A percentile compares a stretch with the other conserved stretches of the same genome.
These are phyloP conservation scores for Geotrichum candidum DNA, from an alignment of 1,139 yeast genomes.

Conservation along the genomic window DNA sequence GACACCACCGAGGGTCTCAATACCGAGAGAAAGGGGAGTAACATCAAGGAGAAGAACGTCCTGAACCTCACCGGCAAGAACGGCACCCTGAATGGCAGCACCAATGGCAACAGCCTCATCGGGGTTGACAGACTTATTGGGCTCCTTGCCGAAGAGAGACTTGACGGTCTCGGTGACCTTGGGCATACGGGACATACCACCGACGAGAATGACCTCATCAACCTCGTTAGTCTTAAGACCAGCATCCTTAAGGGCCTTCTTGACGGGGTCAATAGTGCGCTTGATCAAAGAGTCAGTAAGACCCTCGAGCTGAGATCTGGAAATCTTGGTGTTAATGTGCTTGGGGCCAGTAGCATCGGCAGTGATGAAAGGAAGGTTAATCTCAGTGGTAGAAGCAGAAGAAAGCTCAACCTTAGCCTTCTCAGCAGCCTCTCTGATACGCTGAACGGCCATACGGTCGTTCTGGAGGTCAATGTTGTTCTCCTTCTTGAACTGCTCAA, in stretches of 20 bases:
- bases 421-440: conserved; percentile 99
- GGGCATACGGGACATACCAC: conserved; percentile 99
- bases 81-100: conserved; percentile 99
- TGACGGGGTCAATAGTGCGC: conserved; percentile 94
- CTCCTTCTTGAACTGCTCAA: conserved; percentile 89
- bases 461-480: conserved; percentile 79
- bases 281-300: conserved; percentile 87
- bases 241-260: conserved; percentile 97
- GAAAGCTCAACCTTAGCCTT: conserved; percentile 98
- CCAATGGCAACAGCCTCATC: conserved; percentile 99
- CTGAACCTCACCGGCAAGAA: conserved; percentile 95
- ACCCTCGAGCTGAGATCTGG: conserved; percentile 89
- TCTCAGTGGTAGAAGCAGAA: conserved; percentile 86
- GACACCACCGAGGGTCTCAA: conserved; percentile 98
- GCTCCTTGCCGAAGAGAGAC: conserved; percentile 86
- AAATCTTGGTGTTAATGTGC: conserved; percentile 90
- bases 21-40: conserved; percentile 95
- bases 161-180: conserved; percentile 97
- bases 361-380: conserved; percentile 95
- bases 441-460: conserved; percentile 98
- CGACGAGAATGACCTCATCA: conserved; percentile 94
- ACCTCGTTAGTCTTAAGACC: conserved; percentile 76
- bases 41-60: conserved; percentile 93
- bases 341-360: conserved; percentile 95
- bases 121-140: conserved; percentile 98